Base-by-base conservation (phyloP, 768 basidiomycete species). In the Cyclocybe cylindracea region DNA sequence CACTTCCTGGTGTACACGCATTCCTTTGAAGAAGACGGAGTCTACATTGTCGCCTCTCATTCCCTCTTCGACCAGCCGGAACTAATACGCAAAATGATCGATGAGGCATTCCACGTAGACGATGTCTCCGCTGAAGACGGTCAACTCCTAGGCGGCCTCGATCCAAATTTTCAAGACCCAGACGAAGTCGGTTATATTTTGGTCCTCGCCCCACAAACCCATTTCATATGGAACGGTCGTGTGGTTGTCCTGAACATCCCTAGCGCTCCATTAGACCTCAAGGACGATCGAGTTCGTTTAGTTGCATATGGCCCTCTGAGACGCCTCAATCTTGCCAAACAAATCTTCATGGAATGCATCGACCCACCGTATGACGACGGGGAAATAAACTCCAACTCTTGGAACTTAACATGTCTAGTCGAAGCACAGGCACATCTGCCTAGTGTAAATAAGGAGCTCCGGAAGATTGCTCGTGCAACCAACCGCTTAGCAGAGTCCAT, bases 1-100 rank as follows among this genome's bases (percentile, higher is more conserved):
- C 95, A 98, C 66, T 88, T 94, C 70, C 84, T 99, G 51, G 91
- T 99, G 40, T 96, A 97, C 69, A 97, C 96, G 1, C 83, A 87
- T 47, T 72, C 72, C 5, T 88, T 89, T 66, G 94, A 96, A 68
- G 85, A 88, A 60, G 87, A 96, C n/a, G 94, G 93, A 4, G 84
- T 87, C 9, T 99, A 98, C 65, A 84, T 98, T 54, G 77, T 99
- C 48, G 96, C 91, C 7, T 85, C 91, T 11, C 80, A 76, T 4
- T 80, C 82, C 4, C 79, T 98, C 9, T 86, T 82, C 60, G 86
- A 91, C 44, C 83, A 85, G 10, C 86, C 89, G 0, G 86, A 89
- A 9, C 72, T 81, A 39, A 88, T 98, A 57, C 84, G 84, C 5
- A 83, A 86, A 39, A 86, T 98, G 29, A 78, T 99, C 8, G 77